A percentile compares a stretch with the other conserved stretches of the same genome.
Evolutionary conservation across 2,329 filamentous ascomycete species (phyloP).

Genomic region (Fusarium hostae): DNA sequence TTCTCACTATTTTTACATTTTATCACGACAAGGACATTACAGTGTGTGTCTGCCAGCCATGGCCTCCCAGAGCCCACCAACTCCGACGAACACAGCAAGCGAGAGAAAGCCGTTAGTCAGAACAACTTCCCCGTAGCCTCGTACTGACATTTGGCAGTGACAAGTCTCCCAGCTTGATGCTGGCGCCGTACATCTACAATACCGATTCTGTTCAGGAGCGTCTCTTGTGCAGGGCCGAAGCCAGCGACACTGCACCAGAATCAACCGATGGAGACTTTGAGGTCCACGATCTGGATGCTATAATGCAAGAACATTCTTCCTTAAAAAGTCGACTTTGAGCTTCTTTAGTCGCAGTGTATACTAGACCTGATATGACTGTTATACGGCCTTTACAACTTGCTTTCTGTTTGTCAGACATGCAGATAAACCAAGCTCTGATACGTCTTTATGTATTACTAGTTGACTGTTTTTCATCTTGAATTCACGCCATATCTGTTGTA

Average conservation of each 20-base stretch:
- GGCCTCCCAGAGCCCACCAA: not conserved
- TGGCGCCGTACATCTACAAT: conserved; percentile 13
- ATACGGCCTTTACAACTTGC: not conserved
- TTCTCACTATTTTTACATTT: not conserved
- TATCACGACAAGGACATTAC: not conserved
- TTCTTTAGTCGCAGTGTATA: not conserved
- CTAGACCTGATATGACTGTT: not conserved
- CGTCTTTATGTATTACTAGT: not conserved
- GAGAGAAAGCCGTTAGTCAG: conserved; percentile 3
- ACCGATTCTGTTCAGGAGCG: conserved; percentile 3
- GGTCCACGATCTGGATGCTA: not conserved
- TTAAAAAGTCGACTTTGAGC: not conserved
- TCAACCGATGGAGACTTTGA: no score
- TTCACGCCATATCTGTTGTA: not conserved
- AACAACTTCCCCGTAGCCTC: accelerated
- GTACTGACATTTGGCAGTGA: not conserved
- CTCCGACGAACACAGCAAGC: no score
- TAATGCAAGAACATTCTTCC: not conserved
- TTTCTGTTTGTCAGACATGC: accelerated
- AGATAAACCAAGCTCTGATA: accelerated
- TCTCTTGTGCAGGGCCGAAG: not conserved
- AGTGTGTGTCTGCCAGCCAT: not conserved
- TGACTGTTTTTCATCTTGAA: not conserved
- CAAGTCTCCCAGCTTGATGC: not conserved
- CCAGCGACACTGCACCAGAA: not conserved